Evolutionary conservation across 805 yeast species (phyloP), one percentile per base, ranked within the genome.

Genomic region (Yamadazyma olivae): DNA sequence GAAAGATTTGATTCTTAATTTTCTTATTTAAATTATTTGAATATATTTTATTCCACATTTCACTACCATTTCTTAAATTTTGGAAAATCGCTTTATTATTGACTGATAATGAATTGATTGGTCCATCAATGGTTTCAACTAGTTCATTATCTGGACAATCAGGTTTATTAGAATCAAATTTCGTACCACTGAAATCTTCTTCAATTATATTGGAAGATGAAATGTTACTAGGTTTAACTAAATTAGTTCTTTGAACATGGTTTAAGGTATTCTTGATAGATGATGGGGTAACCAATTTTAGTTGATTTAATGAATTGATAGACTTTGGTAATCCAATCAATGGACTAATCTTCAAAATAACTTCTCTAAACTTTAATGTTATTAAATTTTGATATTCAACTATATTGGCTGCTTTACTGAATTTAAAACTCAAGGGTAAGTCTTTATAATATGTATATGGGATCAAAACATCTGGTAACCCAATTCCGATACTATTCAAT

Each of bases 261-360:
- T 36, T 37, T 16, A 38, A 32, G 8, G 44, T 24, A 4, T 62
- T 57, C 24, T 49, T 49, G 33, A 62, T 48, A 32, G 48, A 48
- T 3, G 60, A 51, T 5, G 96, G 95, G 0, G 95, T 85, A 1
- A 69, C 78, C 18, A 72, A 72, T 41, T 76, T 77, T 38, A 89
- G 64, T 13, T 70, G 67, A 49, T 76, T 81, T 50, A 90, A 60
- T 1, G 95, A 74, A 56, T 89, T 90, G 56, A 90, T 90, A 1
- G 89, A 76, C 47, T 81, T 81, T 1, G 97, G 97, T 10, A 89
- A 67, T 0, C 97, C 97, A 12, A 80, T 77, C 30, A 90, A 61
- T 0, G 95, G 95, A 0, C 83, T 73, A 3, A 87, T 70, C 52
- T 89, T 90, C 50, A 90, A 61, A 3, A 90, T 61, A 6, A 89